Percentiles rank a stretch among this genome's conserved stretches.
These are phyloP conservation scores for Arctium lappa DNA, from an alignment of 129 eudicot genomes.

Conservation along the genomic window DNA sequence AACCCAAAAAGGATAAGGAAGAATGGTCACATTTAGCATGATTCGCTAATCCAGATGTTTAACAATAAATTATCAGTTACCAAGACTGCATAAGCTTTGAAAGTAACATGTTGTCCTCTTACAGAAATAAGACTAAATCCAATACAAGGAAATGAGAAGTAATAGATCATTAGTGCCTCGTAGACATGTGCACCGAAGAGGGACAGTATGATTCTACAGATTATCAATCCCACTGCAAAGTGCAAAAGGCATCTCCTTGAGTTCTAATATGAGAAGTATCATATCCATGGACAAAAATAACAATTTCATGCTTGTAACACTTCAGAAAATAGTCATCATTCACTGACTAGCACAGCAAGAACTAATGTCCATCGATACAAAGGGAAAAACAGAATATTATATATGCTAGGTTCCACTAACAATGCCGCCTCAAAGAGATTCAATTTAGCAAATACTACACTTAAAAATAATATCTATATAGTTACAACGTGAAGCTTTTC, in stretches of 20 bases:
- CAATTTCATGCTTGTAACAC: background rate
- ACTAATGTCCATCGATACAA: background rate
- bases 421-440: background rate
- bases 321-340: background rate
- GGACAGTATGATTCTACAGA: background rate
- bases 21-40: background rate
- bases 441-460: background rate
- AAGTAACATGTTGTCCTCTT: background rate
- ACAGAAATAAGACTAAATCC: background rate
- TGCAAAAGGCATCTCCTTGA: background rate
- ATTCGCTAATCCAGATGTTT: background rate
- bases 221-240: background rate
- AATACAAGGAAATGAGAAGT: no score
- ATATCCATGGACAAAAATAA: background rate
- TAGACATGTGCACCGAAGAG: no score
- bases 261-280: background rate
- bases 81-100: background rate
- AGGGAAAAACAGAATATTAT: background rate
- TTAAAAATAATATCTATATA: background rate
- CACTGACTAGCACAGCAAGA: background rate
- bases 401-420: conserved; percentile 1
- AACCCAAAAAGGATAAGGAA: background rate
- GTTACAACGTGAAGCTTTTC: background rate
- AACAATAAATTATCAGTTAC: background rate
- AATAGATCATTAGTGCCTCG: background rate